Percentiles rank a stretch among this genome's conserved stretches.
Conservation (phyloP, 1,284 basidiomycete species). For the Rhodofomes roseus region DNA sequence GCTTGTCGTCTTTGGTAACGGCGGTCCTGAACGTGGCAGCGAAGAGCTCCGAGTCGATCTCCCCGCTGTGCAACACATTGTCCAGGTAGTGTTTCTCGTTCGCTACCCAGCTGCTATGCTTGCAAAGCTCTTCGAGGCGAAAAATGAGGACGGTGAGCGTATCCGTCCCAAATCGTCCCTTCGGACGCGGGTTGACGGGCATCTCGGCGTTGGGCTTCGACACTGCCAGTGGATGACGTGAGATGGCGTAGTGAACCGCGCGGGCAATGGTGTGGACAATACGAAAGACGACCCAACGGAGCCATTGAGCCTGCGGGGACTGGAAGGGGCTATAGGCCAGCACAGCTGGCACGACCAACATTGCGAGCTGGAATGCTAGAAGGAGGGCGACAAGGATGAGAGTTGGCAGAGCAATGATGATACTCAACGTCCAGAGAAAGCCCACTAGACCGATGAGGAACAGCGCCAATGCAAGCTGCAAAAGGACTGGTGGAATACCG, state of each 20-base stretch:
- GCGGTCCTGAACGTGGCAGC: background rate
- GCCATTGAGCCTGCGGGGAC: constrained; percentile 16
- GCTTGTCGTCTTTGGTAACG: background rate
- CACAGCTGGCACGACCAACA: constrained; percentile 18
- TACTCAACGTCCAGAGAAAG: constrained; percentile 19
- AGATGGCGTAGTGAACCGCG: too few species aligned
- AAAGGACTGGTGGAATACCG: constrained; percentile 18
- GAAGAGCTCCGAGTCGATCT: background rate
- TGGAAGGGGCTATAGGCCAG: constrained; percentile 19
- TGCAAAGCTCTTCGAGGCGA: background rate
- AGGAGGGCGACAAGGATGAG: constrained; percentile 11
- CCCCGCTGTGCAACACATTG: background rate
- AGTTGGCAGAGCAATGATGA: constrained; percentile 9
- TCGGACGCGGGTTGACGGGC: too few species aligned
- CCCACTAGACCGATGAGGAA: constrained; percentile 23
- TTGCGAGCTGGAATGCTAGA: constrained; percentile 13
- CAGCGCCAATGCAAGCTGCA: constrained; percentile 19
- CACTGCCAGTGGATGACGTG: too few species aligned
- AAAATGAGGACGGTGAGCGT: background rate
- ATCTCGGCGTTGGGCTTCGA: too few species aligned
- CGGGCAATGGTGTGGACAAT: background rate
- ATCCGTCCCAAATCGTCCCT: too few species aligned
- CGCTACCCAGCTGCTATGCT: background rate
- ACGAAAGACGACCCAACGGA: background rate
- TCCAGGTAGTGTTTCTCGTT: background rate